Base-by-base conservation (phyloP, 306 rosid species). In the Glycine latifolia region DNA sequence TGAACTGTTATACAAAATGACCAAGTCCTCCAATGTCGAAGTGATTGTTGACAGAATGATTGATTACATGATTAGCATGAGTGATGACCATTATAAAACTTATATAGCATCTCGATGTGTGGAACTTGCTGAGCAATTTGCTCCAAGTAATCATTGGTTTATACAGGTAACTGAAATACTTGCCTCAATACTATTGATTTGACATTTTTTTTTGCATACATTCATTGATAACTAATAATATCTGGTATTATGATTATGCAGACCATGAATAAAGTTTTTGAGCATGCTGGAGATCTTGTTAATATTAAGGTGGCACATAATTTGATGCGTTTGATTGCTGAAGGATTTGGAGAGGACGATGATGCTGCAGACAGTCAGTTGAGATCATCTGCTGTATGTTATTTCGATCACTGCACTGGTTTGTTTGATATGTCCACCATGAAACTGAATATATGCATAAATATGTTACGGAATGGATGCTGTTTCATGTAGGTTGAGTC, bases 251-350 rank as follows among this genome's bases (percentile, higher is more conserved):
- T 67, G 76, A 71, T 87, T 76, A 66, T 49, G 48, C 91, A 96
- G 99, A 93, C 98, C 77, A 96, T 96, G 92, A 96, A 96, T 88
- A 96, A 94, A 92, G 99, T 96, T 82, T 96, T 96, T 79, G 98
- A 96, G 93, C 98, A 96, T 77, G 99, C 99, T 20, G 99, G 99
- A 83, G 99, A 96, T 88, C 91, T 93, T 68, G 99, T 96, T 86
- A 93, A 96, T 83, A 79, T 89, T 59, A 96, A 96, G 85, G 98
- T 96, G 80, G 99, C 99, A 62, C 98, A 96, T 91, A 94, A 96
- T 87, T 89, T 96, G 90, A 92, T 91, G 97, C 91, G 97, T 79
- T 83, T 96, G 90, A 93, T 96, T 77, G 99, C 99, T 1, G 99
- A 96, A 87, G 98, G 99, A 83, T 96, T 96, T 84, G 98, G 99